phyloP scores from a whole-genome alignment of 2,329 filamentous ascomycete genomes.

The Lojkania enalia region DNA sequence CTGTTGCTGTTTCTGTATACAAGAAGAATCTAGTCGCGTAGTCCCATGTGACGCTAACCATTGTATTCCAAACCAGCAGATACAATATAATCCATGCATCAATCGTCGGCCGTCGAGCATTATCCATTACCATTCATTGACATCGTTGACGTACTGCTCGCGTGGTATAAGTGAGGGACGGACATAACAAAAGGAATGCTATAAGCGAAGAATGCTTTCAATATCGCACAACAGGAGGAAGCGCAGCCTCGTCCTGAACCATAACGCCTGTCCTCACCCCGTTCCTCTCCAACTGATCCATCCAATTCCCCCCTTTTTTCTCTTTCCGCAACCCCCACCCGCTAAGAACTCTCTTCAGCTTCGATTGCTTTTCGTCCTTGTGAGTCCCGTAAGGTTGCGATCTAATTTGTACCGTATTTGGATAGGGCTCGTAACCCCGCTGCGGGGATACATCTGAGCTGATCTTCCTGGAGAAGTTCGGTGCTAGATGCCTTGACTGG shows the following conservation, averaged over 20 bases:
- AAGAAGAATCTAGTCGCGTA: too few species aligned
- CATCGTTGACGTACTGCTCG: too few species aligned
- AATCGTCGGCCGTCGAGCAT: too few species aligned
- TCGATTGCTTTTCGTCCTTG: conserved; percentile 35
- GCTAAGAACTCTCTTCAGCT: conserved; percentile 40
- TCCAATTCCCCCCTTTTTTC: conserved; percentile 46
- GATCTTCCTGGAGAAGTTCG: conserved; percentile 40
- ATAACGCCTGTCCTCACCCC: conserved; percentile 47
- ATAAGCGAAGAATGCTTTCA: conserved; percentile 17
- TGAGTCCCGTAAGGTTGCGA: background rate
- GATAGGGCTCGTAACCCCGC: conserved; percentile 4
- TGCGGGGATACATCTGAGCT: conserved; percentile 27
- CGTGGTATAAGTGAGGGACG: too few species aligned
- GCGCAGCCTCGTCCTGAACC: conserved; percentile 33
- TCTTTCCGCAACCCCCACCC: conserved; percentile 44
- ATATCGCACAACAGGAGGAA: conserved; percentile 40
- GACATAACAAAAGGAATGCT: too few species aligned
- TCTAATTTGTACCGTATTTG: conserved; percentile 11
- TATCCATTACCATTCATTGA: too few species aligned
- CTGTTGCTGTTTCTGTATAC: too few species aligned
- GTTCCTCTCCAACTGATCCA: conserved; percentile 47
- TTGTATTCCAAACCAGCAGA: too few species aligned
- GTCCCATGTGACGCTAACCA: too few species aligned
- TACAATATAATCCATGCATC: too few species aligned
- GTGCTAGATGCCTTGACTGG: conserved; percentile 19